Conservation (phyloP, 2,329 filamentous ascomycete species). For the Xylaria hypoxylon region DNA sequence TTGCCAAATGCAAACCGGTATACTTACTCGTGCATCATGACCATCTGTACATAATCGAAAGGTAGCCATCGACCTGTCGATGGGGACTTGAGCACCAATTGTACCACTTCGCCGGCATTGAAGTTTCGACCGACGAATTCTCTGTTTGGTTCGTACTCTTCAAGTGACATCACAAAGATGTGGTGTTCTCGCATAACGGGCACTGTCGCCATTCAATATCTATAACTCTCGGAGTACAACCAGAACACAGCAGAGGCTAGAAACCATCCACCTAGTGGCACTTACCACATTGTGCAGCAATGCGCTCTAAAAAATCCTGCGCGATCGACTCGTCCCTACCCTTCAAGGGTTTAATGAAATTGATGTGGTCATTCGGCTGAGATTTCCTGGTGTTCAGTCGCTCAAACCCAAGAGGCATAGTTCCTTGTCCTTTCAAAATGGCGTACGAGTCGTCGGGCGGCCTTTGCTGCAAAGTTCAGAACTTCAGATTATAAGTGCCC, state of each 20-base stretch:
- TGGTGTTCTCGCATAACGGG: constrained; percentile 77
- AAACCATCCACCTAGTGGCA: constrained; percentile 4
- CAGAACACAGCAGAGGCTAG: neutral
- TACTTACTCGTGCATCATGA: constrained; percentile 86
- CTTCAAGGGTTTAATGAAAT: constrained; percentile 85
- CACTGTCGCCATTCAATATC: constrained; percentile 53
- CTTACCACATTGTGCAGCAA: constrained; percentile 81
- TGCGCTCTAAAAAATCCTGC: constrained; percentile 78
- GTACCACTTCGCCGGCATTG: constrained; percentile 88
- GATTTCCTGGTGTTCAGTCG: constrained; percentile 80
- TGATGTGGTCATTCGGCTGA: constrained; percentile 80
- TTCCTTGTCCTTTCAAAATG: constrained; percentile 24
- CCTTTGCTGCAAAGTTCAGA: neutral
- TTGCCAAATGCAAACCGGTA: too few relatives aligned
- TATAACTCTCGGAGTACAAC: neutral
- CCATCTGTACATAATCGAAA: constrained; percentile 88
- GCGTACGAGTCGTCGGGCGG: neutral
- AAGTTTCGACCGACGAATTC: constrained; percentile 92
- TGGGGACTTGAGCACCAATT: constrained; percentile 80
- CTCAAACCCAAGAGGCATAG: constrained; percentile 82
- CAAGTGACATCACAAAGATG: constrained; percentile 75
- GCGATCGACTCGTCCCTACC: constrained; percentile 72
- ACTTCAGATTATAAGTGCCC: neutral
- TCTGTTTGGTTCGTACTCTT: constrained; percentile 83
- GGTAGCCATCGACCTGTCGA: constrained; percentile 78